Percentiles rank a stretch among this genome's conserved stretches.
phyloP scores from a whole-genome alignment of 208 protist genomes.

The Leishmania turanica region DNA sequence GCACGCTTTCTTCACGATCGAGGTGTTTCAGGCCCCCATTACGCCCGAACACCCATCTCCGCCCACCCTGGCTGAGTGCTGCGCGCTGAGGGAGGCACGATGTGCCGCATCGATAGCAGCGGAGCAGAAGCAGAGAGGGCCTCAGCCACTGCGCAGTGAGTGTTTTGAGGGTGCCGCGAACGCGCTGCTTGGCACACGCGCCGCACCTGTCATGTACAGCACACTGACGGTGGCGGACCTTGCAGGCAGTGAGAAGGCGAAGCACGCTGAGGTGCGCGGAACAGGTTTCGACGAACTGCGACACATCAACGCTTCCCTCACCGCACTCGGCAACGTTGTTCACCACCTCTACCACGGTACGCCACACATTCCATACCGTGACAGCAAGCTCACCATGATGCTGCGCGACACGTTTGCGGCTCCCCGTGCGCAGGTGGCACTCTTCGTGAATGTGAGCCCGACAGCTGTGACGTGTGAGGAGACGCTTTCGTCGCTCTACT shows the following conservation, averaged over 20 bases:
- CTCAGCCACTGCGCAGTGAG: conserved; percentile 3
- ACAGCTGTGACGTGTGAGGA: conserved; percentile 67
- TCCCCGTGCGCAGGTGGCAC: conserved; percentile 52
- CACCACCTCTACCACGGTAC: conserved; percentile 58
- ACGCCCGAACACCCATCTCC: conserved; percentile 8
- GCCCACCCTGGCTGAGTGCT: neutral
- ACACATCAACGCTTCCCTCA: conserved; percentile 91
- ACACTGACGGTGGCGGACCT: conserved; percentile 89
- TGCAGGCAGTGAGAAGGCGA: conserved; percentile 87
- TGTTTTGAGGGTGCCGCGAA: conserved; percentile 45
- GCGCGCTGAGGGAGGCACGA: neutral
- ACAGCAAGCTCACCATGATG: conserved; percentile 86
- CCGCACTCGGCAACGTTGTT: conserved; percentile 90
- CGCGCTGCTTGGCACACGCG: conserved; percentile 22
- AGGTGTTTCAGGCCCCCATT: conserved; percentile 67
- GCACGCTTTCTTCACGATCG: conserved; percentile 85
- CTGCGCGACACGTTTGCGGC: conserved; percentile 78
- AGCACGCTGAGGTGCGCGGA: conserved; percentile 55
- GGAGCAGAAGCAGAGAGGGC: conserved; percentile 31
- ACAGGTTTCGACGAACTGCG: conserved; percentile 78
- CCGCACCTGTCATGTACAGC: conserved; percentile 60
- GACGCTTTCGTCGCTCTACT: conserved; percentile 81
- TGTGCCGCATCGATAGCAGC: conserved; percentile 27
- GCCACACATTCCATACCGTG: conserved; percentile 79
- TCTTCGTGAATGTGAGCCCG: conserved; percentile 78